Conservation (phyloP, 805 yeast genomes). For the Yarrowia porcina region DNA sequence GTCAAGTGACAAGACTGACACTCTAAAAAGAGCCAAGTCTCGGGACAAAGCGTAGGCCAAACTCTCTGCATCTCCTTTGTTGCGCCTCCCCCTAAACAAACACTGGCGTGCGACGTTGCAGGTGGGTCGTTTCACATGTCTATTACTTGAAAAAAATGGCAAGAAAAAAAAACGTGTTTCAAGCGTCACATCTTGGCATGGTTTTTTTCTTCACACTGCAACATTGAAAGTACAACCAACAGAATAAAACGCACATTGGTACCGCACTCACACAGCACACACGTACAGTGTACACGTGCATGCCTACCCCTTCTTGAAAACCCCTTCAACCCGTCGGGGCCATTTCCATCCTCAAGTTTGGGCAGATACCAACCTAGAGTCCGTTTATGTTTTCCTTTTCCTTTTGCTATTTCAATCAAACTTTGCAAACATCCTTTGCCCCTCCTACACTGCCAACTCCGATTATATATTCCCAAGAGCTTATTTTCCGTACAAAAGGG, state of each 20-base stretch:
- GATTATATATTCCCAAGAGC: slow-evolving; percentile 16
- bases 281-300: too few species aligned
- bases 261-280: too few species aligned
- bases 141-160: background rate
- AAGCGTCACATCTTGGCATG: too few species aligned
- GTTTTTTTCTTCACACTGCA: too few species aligned
- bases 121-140: slow-evolving; percentile 22
- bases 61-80: slow-evolving; percentile 3
- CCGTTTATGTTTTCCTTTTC: background rate
- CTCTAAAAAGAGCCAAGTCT: slow-evolving; percentile 21
- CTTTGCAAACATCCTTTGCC: background rate
- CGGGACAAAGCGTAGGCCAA: background rate
- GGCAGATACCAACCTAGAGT: too few species aligned
- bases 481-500: slow-evolving; percentile 13
- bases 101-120: background rate
- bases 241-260: too few species aligned
- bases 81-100: slow-evolving; percentile 5
- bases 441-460: slow-evolving; percentile 24
- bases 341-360: too few species aligned
- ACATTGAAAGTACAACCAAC: too few species aligned
- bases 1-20: slow-evolving; percentile 8
- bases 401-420: slow-evolving; percentile 14
- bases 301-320: background rate
- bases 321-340: background rate
- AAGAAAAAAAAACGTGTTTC: too few species aligned